Evolutionary conservation across 176 grass and related monocot genomes (phyloP).

Genomic region (Leersia perrieri): DNA sequence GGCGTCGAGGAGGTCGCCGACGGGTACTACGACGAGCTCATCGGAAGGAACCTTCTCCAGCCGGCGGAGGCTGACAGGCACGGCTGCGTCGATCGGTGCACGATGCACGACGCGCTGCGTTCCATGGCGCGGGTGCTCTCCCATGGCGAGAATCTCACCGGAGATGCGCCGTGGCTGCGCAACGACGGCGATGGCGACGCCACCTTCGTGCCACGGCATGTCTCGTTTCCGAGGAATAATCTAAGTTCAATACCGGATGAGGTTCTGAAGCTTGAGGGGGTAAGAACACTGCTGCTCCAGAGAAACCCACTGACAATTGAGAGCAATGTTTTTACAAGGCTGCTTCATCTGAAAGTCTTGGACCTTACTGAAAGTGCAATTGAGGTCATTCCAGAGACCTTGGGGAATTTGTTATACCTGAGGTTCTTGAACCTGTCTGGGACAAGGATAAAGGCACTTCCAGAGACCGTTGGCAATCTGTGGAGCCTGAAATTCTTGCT

Average conservation of each 20-base stretch:
- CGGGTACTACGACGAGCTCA: conserved; percentile 63
- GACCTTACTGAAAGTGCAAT: conserved; percentile 62
- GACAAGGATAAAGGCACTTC: conserved; percentile 58
- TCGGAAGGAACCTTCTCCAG: conserved; percentile 59
- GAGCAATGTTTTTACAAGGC: conserved; percentile 34
- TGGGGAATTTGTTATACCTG: conserved; percentile 58
- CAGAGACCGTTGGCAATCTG: conserved; percentile 48
- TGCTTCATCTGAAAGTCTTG: conserved; percentile 48
- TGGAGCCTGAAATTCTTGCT: conserved; percentile 65
- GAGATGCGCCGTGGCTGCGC: conserved; percentile 14
- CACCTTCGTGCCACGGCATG: conserved; percentile 18
- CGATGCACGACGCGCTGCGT: conserved; percentile 56
- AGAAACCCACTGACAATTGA: conserved; percentile 52
- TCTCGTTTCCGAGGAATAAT: conserved; percentile 40
- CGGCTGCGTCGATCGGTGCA: conserved; percentile 22
- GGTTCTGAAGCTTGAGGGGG: conserved; percentile 36
- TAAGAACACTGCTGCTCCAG: conserved; percentile 65
- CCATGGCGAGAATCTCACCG: conserved; percentile 36
- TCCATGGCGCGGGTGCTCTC: conserved; percentile 50
- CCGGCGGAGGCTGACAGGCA: conserved; percentile 4
- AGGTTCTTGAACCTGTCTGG: conserved; percentile 67
- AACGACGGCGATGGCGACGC: neutral
- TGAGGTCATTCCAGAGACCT: conserved; percentile 46
- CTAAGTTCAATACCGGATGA: conserved; percentile 35
- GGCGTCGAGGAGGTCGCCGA: conserved; percentile 50